Evolutionary conservation across 2,329 filamentous ascomycete species (phyloP).

Genomic region (Phyllosticta capitalensis): DNA sequence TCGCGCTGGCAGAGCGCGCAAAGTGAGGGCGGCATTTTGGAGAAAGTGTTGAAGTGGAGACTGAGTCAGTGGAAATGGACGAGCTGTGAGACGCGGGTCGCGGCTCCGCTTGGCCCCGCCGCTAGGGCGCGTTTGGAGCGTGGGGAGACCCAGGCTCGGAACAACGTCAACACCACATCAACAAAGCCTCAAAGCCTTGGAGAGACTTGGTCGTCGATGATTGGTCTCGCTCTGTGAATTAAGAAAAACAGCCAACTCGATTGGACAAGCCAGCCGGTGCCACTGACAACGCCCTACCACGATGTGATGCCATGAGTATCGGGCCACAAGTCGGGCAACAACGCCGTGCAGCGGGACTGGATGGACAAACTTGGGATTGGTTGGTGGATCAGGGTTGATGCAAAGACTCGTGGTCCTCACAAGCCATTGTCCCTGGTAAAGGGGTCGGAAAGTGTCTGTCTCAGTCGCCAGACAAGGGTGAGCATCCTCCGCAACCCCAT

Average conservation of each 20-base stretch:
- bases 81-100: not conserved
- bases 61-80: slow-evolving; percentile 5
- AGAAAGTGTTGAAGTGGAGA: slow-evolving; percentile 1
- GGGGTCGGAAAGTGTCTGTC: too few species aligned
- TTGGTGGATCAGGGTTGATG: not conserved
- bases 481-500: too few species aligned
- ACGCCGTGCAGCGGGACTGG: not conserved
- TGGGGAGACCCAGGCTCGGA: not conserved
- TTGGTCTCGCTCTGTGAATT: not conserved
- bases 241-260: not conserved
- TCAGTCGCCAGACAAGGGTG: too few species aligned
- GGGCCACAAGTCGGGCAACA: not conserved
- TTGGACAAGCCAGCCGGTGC: not conserved
- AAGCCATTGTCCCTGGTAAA: too few species aligned
- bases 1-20: slow-evolving; percentile 69
- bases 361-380: not conserved
- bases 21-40: slow-evolving; percentile 61
- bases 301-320: not conserved
- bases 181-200: not conserved
- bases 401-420: too few species aligned
- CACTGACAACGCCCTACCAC: not conserved
- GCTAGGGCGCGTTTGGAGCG: not conserved
- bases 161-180: not conserved
- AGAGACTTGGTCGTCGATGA: not conserved
- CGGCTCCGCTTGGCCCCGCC: not conserved